Evolutionary conservation across 805 yeast species (phyloP).

Genomic region (Metschnikowia reukaufii): DNA sequence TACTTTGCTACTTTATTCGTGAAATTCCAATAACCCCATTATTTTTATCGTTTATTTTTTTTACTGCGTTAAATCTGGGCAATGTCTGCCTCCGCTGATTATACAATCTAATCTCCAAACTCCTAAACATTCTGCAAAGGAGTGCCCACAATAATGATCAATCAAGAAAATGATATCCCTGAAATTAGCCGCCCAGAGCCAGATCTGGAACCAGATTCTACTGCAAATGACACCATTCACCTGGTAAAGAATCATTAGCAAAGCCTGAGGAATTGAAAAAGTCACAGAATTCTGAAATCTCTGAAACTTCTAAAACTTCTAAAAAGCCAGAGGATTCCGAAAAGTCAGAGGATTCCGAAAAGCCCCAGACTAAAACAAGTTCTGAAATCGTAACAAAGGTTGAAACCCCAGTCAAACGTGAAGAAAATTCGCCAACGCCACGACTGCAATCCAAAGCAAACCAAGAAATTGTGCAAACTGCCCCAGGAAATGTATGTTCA

Average conservation of each 20-base stretch:
- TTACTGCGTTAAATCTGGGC: background rate
- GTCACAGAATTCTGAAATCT: too few relatives aligned
- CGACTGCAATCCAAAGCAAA: slow-evolving; percentile 1
- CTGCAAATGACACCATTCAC: too few relatives aligned
- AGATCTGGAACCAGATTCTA: background rate
- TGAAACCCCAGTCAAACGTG: background rate
- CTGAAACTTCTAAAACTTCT: background rate
- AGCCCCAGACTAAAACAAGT: background rate
- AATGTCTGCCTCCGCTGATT: background rate
- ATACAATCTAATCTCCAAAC: background rate
- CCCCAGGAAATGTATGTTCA: slow-evolving; percentile 34
- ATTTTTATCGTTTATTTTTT: too few relatives aligned
- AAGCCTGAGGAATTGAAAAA: too few relatives aligned
- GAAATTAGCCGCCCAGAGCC: background rate
- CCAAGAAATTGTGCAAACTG: background rate
- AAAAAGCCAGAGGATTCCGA: background rate
- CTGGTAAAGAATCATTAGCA: background rate
- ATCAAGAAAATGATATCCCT: background rate
- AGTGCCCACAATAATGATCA: background rate
- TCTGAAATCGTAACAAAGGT: background rate
- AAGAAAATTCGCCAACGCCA: background rate
- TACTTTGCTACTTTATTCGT: background rate
- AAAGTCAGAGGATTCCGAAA: background rate
- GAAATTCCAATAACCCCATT: background rate
- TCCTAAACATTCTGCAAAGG: background rate